Conservation (phyloP, 176 grass and related monocot species). For the bread wheat (Triticum aestivum) region DNA sequence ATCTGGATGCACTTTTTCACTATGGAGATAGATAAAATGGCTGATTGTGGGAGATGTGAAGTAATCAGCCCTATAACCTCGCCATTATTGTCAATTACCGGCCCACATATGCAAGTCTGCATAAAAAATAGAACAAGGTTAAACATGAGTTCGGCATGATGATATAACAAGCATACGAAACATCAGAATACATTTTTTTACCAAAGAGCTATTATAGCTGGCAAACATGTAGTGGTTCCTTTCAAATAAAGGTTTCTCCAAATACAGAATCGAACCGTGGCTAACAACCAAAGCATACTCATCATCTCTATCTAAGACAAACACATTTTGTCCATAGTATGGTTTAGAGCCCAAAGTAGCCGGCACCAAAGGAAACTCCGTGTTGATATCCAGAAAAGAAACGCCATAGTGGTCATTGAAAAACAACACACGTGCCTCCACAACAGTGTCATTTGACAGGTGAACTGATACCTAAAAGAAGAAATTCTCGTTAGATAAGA, state of each 20-base stretch:
- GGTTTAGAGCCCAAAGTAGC: conserved; percentile 11
- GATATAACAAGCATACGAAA: background rate
- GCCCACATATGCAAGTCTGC: background rate
- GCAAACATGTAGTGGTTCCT: background rate
- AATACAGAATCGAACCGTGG: background rate
- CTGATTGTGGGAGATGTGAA: background rate
- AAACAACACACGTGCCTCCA: background rate
- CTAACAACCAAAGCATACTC: background rate
- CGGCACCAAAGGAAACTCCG: background rate
- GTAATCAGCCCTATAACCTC: background rate
- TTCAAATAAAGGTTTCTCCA: background rate
- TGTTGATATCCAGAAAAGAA: background rate
- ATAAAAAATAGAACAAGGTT: background rate
- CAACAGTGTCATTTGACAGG: background rate
- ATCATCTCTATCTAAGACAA: background rate
- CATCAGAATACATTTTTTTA: background rate
- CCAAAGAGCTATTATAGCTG: background rate
- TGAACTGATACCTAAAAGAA: conserved; percentile 7
- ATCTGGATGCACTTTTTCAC: background rate
- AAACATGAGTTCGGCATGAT: too few species aligned
- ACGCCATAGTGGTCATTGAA: background rate
- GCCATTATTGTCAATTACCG: background rate
- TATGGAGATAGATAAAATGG: background rate
- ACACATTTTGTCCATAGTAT: conserved; percentile 3
- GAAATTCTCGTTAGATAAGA: background rate